Evolutionary conservation across 73 alveolate species (phyloP).

Genomic region (Stentor coeruleus): DNA sequence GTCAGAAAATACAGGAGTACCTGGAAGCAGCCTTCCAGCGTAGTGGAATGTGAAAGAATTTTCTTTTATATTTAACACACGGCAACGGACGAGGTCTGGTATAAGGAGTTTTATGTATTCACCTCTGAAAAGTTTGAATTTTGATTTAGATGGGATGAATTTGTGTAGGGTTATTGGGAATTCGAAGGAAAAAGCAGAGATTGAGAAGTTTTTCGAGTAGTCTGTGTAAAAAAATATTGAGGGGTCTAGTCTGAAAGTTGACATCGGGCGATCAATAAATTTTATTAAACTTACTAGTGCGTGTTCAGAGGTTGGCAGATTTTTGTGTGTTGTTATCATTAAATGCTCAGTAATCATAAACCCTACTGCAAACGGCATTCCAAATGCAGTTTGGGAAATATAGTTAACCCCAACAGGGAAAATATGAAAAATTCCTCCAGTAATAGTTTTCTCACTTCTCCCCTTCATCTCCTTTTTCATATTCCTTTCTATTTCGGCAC

Average conservation of each 20-base stretch:
- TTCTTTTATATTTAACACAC: not conserved
- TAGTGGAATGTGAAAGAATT: not conserved
- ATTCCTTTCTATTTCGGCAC: too few species aligned
- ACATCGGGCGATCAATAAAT: not conserved
- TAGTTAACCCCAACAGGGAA: conserved; percentile 4
- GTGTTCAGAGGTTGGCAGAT: not conserved
- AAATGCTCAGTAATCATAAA: not conserved
- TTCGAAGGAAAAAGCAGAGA: not conserved
- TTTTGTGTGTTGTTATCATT: not conserved
- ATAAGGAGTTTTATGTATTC: not conserved
- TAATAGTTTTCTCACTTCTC: too few species aligned
- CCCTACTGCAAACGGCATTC: not conserved
- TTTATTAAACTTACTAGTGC: not conserved
- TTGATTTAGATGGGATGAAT: too few species aligned
- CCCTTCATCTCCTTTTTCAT: too few species aligned
- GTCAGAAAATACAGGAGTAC: not conserved
- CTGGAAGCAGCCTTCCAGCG: not conserved
- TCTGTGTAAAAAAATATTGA: not conserved
- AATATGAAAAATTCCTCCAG: conserved; percentile 5
- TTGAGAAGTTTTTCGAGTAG: not conserved
- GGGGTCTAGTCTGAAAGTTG: not conserved
- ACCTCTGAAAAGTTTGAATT: not conserved
- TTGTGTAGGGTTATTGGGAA: too few species aligned
- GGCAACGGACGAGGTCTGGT: not conserved
- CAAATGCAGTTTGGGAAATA: not conserved